phyloP scores from a whole-genome alignment of 345 rosid genomes.

The Eucalyptus curtisii region DNA sequence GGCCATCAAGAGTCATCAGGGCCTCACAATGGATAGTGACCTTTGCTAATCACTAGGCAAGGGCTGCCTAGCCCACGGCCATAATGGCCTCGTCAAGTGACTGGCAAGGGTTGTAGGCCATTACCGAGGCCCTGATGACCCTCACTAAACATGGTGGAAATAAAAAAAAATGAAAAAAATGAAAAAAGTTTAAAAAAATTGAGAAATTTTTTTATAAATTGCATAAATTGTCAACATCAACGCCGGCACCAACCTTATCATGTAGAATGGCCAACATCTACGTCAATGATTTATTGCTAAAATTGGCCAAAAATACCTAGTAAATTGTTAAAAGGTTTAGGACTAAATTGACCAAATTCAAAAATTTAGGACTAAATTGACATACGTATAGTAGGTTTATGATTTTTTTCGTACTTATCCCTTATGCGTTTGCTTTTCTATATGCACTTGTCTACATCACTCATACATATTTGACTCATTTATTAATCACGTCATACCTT shows the following conservation, averaged over 20 bases:
- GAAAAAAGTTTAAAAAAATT: too few species aligned
- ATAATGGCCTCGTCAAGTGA: not conserved
- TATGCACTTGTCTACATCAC: too few species aligned
- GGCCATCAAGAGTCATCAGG: accelerated
- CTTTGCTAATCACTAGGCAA: accelerated
- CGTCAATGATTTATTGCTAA: accelerated
- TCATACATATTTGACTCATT: too few species aligned
- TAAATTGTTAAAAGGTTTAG: accelerated
- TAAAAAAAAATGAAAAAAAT: too few species aligned
- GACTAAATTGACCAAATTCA: too few species aligned
- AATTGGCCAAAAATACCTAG: not conserved
- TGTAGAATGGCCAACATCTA: accelerated
- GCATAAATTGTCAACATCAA: not conserved
- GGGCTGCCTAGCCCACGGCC: accelerated
- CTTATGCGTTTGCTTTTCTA: not conserved
- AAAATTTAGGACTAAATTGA: too few species aligned
- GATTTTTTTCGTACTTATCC: too few species aligned
- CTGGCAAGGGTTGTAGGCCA: not conserved
- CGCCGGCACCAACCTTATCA: accelerated
- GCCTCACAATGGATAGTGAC: not conserved
- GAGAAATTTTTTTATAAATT: accelerated
- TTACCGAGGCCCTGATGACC: accelerated
- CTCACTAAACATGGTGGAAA: too few species aligned
- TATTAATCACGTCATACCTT: too few species aligned
- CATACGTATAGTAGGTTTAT: accelerated